Percentiles rank a stretch among this genome's conserved stretches.
Conservation (phyloP, 352 stramenopile genomes). For the Globisporangium spiculum region DNA sequence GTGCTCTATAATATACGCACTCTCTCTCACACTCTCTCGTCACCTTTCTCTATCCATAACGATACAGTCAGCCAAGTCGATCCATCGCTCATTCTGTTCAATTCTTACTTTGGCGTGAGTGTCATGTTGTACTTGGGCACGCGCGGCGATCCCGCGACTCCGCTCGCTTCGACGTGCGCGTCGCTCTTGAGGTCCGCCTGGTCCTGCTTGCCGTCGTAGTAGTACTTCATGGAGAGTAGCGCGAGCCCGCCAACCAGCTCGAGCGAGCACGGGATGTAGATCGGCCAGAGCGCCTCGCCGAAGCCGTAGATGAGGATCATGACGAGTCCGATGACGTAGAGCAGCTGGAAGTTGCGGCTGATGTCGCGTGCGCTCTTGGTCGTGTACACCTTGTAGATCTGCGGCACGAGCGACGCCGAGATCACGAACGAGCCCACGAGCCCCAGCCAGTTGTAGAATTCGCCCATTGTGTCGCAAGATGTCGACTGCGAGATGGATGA, state of each 20-base stretch:
- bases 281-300: constrained; percentile 40
- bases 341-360: constrained; percentile 36
- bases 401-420: constrained; percentile 30
- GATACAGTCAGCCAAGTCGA: not conserved
- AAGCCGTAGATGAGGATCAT: constrained; percentile 38
- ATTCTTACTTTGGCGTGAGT: constrained; percentile 18
- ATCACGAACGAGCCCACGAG: constrained; percentile 41
- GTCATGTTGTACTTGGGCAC: constrained; percentile 14
- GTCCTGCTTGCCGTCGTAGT: constrained; percentile 25
- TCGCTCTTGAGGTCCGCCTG: constrained; percentile 9
- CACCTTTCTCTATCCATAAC: constrained; percentile 5
- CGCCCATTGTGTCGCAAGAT: constrained; percentile 4
- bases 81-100: not conserved
- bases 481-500: not conserved
- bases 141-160: constrained; percentile 5
- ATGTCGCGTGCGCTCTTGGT: constrained; percentile 42
- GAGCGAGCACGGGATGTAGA: constrained; percentile 42
- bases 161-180: not conserved
- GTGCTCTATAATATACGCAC: not conserved
- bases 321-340: constrained; percentile 34
- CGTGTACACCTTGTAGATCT: constrained; percentile 36
- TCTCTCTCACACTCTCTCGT: not conserved
- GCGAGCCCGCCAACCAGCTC: constrained; percentile 29
- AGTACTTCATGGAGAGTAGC: constrained; percentile 36
- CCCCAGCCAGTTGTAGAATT: constrained; percentile 33